Percentiles rank a stretch among this genome's conserved stretches.
Conservation (phyloP, 202 grass and related monocot genomes). For the Dendrocalamus latiflorus region DNA sequence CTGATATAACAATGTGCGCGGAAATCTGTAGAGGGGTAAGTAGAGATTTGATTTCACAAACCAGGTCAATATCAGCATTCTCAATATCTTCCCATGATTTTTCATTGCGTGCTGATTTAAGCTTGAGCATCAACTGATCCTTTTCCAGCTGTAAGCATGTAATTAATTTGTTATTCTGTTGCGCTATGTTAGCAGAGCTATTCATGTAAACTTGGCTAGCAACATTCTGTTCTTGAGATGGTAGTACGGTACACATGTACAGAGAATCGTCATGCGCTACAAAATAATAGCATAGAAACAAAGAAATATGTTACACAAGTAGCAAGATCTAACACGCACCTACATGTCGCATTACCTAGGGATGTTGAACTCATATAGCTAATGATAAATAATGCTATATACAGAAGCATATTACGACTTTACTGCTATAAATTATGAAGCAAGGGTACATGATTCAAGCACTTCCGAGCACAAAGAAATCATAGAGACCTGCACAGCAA, state of each 20-base stretch:
- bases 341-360: background rate
- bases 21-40: too few relatives aligned
- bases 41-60: too few relatives aligned
- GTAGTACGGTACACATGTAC: background rate
- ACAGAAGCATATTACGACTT: background rate
- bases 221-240: background rate
- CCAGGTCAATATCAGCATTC: constrained; percentile 23
- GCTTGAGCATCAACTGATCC: constrained; percentile 71
- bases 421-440: background rate
- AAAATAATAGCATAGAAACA: background rate
- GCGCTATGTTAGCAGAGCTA: background rate
- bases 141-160: constrained; percentile 63
- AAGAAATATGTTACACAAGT: background rate
- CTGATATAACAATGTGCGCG: too few relatives aligned
- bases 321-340: background rate
- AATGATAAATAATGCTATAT: background rate
- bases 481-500: constrained; percentile 69
- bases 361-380: background rate
- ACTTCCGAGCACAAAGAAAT: background rate
- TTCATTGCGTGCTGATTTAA: constrained; percentile 62
- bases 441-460: background rate
- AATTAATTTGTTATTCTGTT: constrained; percentile 8
- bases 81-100: constrained; percentile 83
- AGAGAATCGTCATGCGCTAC: background rate
- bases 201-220: background rate